Evolutionary conservation across 2,329 filamentous ascomycete species (phyloP), one percentile per base, ranked within the genome.

Genomic region (Elsinoe australis): DNA sequence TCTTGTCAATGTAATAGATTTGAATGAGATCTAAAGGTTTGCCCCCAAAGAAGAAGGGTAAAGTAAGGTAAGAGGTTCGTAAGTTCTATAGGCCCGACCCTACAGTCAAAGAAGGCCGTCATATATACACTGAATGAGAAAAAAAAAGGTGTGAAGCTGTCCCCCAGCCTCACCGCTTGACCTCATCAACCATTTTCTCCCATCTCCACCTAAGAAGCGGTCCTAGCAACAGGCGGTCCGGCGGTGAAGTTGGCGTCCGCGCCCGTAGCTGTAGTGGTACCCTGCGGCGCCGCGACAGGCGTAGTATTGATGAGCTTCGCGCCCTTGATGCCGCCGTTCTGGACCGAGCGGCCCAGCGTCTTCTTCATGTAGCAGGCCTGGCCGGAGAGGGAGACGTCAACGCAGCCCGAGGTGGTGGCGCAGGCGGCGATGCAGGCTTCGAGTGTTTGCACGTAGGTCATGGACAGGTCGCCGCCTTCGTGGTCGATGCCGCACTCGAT

Each of bases 401-500:
- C 56, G 52, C 63, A 65, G 15, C 57, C 58, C 4, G 53, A 17
- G 0, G 53, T 60, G 17, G 49, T 52, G 14, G 58, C 59, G 47
- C 62, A 64, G 14, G 55, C 53, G 22, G 56, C 53, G 46, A 64
- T 61, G 42, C 62, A 64, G 26, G 51, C 39, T 21, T 55, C 49
- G 35, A 64, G 55, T 36, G 36, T 52, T 31, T 36, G 51, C n/a
- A 56, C 59, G 26, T 47, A 49, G 4, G 55, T 42, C 22, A 51
- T 51, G 9, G 48, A 47, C 35, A 64, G 49, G 49, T 64, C 61
- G 12, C 59, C 58, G 14, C 58, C 60, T 12, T 44, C 17, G 48
- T 61, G 59, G 48, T 64, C 62, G 42, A 59, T 58, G 29, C 58
- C 58, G 39, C 62, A 64, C 41, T 61, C 56, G 34, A 61, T 53